A percentile compares a stretch with the other conserved stretches of the same genome.
phyloP scores from a whole-genome alignment of 129 eudicot species.

The Arctium minus region DNA sequence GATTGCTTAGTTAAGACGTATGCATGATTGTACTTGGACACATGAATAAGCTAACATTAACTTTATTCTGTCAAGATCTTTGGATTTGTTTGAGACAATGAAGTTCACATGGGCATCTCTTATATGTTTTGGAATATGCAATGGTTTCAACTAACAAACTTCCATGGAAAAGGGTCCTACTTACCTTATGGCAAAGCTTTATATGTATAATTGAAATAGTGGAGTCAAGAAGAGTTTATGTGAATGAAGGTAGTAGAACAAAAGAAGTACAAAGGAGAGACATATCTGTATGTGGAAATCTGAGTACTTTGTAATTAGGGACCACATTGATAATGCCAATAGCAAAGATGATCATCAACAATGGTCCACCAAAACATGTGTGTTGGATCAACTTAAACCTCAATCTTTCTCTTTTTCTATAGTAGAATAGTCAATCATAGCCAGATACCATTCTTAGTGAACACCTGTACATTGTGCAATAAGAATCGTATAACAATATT shows the following conservation, averaged over 20 bases:
- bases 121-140: constrained; percentile 35
- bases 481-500: neutral
- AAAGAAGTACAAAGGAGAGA: constrained; percentile 34
- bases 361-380: constrained; percentile 38
- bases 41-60: neutral
- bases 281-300: constrained; percentile 34
- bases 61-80: constrained; percentile 13
- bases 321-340: constrained; percentile 33
- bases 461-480: neutral
- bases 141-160: constrained; percentile 31
- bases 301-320: constrained; percentile 30
- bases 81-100: constrained; percentile 29
- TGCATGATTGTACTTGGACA: neutral
- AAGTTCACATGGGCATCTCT: constrained; percentile 39
- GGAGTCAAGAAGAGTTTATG: constrained; percentile 29
- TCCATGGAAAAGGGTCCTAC: constrained; percentile 37
- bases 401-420: constrained; percentile 12
- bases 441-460: neutral
- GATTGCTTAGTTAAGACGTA: neutral
- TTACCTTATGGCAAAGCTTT: constrained; percentile 29
- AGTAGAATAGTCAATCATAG: constrained; percentile 7
- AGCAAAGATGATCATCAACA: constrained; percentile 25
- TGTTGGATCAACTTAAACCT: constrained; percentile 28
- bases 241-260: constrained; percentile 34
- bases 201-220: constrained; percentile 17